These are phyloP conservation scores for Diaporthe velutina DNA, from an alignment of 2,329 filamentous ascomycete genomes.

Conservation along the genomic window DNA sequence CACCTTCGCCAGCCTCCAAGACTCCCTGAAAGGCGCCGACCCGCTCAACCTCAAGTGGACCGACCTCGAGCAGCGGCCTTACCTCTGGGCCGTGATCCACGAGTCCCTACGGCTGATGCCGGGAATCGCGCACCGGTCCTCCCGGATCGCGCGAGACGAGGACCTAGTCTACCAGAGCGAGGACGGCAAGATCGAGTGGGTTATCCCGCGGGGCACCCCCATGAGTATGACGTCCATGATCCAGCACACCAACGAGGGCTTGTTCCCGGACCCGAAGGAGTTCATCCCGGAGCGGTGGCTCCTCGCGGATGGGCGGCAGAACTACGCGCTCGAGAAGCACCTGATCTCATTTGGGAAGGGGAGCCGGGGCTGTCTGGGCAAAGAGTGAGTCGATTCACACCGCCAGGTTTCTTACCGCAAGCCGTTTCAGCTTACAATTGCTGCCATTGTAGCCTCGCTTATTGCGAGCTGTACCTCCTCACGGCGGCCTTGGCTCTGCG, in stretches of 20 bases:
- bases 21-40: background rate
- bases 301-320: slow-evolving; percentile 30
- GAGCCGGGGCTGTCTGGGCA: slow-evolving; percentile 43
- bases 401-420: fast-evolving
- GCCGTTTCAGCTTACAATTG: background rate
- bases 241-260: slow-evolving; percentile 41
- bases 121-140: slow-evolving; percentile 38
- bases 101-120: slow-evolving; percentile 44
- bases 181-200: slow-evolving; percentile 33
- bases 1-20: background rate
- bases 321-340: slow-evolving; percentile 39
- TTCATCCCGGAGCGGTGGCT: slow-evolving; percentile 45
- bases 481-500: slow-evolving; percentile 39
- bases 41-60: slow-evolving; percentile 39
- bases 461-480: slow-evolving; percentile 40
- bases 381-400: slow-evolving; percentile 41
- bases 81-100: slow-evolving; percentile 42
- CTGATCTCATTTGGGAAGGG: slow-evolving; percentile 43
- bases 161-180: slow-evolving; percentile 34
- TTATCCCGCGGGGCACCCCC: slow-evolving; percentile 42
- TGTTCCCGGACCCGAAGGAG: slow-evolving; percentile 42
- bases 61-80: slow-evolving; percentile 43
- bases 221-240: slow-evolving; percentile 42
- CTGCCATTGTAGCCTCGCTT: slow-evolving; percentile 31
- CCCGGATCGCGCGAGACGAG: slow-evolving; percentile 38